Percentiles rank a stretch among this genome's conserved stretches.
Conservation (phyloP, 306 rosid species). For the Vachellia pachyceras region DNA sequence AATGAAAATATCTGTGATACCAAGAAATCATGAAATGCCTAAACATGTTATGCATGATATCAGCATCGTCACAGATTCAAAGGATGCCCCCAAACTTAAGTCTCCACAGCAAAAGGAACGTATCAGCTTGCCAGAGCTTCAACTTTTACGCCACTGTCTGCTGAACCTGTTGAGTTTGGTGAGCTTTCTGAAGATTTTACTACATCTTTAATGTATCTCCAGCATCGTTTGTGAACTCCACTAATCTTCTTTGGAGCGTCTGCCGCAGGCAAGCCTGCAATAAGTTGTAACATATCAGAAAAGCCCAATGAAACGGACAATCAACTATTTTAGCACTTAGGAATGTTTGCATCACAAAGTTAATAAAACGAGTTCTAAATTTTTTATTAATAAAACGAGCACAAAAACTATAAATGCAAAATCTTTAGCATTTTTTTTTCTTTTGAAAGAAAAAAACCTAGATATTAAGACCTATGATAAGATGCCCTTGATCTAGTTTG, state of each 20-base stretch:
- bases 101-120: background rate
- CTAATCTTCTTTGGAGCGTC: slow-evolving; percentile 87
- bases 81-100: background rate
- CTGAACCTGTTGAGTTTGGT: slow-evolving; percentile 43
- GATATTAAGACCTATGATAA: background rate
- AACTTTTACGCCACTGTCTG: slow-evolving; percentile 54
- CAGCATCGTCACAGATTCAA: background rate
- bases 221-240: slow-evolving; percentile 98
- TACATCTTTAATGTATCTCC: slow-evolving; percentile 74
- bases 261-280: slow-evolving; percentile 73
- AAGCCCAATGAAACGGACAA: slow-evolving; percentile 21
- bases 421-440: background rate
- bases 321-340: background rate
- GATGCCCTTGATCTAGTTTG: too few relatives aligned
- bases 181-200: slow-evolving; percentile 46
- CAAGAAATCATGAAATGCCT: background rate
- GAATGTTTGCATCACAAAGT: background rate
- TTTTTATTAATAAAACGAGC: slow-evolving; percentile 6
- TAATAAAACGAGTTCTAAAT: background rate
- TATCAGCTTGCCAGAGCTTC: slow-evolving; percentile 62
- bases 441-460: too few relatives aligned
- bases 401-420: slow-evolving; percentile 18
- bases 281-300: slow-evolving; percentile 34
- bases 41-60: background rate
- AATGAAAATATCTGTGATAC: background rate